A percentile compares a stretch with the other conserved stretches of the same genome.
Conservation (phyloP, 768 basidiomycete species). For the Albatrellus ellisii region DNA sequence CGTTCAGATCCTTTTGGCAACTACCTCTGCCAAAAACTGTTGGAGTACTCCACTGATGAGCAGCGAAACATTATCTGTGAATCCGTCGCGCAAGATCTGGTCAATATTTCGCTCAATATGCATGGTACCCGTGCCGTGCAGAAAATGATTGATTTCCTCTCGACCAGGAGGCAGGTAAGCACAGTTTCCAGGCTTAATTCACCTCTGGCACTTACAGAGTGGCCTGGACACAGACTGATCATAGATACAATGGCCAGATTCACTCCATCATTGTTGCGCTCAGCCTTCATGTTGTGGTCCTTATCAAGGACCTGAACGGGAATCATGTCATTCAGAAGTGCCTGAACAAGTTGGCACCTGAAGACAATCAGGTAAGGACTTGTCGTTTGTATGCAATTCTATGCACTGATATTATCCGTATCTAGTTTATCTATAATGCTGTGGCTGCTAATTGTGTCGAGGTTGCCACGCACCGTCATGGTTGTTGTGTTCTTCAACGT, state of each 20-base stretch:
- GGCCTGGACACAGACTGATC: conserved; percentile 50
- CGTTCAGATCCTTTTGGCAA: conserved; percentile 90
- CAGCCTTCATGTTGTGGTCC: conserved; percentile 93
- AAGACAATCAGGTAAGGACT: conserved; percentile 88
- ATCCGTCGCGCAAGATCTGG: conserved; percentile 92
- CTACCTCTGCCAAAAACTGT: conserved; percentile 94
- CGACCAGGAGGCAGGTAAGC: conserved; percentile 85
- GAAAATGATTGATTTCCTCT: conserved; percentile 99
- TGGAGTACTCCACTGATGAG: conserved; percentile 96
- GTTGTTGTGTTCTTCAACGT: conserved; percentile 95
- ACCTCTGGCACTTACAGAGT: conserved; percentile 39
- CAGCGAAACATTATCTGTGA: conserved; percentile 96
- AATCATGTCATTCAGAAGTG: conserved; percentile 99
- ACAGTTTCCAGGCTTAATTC: conserved; percentile 17
- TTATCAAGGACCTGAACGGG: conserved; percentile 97
- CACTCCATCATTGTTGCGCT: conserved; percentile 94
- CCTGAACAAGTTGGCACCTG: conserved; percentile 92
- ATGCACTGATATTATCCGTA: background rate
- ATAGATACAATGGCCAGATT: conserved; percentile 80
- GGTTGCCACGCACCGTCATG: conserved; percentile 95
- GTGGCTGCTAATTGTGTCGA: conserved; percentile 98
- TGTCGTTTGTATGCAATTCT: background rate
- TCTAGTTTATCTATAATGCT: conserved; percentile 95
- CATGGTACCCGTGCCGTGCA: conserved; percentile 98
- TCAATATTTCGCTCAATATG: conserved; percentile 98